phyloP scores from a whole-genome alignment of 192 early-diverging fungal genomes.

The Kickxella alabastrina region DNA sequence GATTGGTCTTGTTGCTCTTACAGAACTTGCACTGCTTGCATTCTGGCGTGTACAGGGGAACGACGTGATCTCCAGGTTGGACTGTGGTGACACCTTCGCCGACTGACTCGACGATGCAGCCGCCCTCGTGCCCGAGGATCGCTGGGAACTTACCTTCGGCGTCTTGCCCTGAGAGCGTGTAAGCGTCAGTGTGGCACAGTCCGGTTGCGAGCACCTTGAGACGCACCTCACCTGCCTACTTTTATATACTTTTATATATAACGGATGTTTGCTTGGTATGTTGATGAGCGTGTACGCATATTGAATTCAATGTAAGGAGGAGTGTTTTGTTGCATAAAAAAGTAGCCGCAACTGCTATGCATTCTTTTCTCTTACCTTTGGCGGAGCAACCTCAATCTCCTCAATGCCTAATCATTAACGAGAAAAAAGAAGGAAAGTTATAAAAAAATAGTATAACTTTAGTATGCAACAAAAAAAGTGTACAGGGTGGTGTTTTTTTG shows the following conservation, averaged over 20 bases:
- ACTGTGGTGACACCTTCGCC: constrained; percentile 94
- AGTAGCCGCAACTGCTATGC: no score
- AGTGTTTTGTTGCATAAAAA: no score
- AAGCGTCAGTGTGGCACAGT: constrained; percentile 95
- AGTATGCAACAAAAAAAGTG: no score
- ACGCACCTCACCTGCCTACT: constrained; percentile 82
- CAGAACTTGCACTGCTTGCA: constrained; percentile 97
- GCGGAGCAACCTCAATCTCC: constrained; percentile 91
- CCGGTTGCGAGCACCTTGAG: constrained; percentile 90
- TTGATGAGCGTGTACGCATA: no score
- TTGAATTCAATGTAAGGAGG: no score
- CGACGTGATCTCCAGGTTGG: constrained; percentile 88
- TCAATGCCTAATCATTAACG: constrained; percentile 65
- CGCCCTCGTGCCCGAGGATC: constrained; percentile 95
- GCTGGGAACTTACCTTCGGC: constrained; percentile 85
- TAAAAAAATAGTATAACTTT: no score
- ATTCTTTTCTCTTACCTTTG: no score
- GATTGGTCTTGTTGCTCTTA: constrained; percentile 94
- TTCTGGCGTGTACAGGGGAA: constrained; percentile 89
- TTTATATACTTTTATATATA: neutral
- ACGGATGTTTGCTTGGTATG: no score
- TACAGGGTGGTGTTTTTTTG: no score
- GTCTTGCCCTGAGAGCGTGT: constrained; percentile 84
- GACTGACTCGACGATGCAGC: constrained; percentile 91
- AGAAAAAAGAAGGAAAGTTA: neutral